phyloP scores from a whole-genome alignment of 345 rosid species.

The Hibiscus syriacus region DNA sequence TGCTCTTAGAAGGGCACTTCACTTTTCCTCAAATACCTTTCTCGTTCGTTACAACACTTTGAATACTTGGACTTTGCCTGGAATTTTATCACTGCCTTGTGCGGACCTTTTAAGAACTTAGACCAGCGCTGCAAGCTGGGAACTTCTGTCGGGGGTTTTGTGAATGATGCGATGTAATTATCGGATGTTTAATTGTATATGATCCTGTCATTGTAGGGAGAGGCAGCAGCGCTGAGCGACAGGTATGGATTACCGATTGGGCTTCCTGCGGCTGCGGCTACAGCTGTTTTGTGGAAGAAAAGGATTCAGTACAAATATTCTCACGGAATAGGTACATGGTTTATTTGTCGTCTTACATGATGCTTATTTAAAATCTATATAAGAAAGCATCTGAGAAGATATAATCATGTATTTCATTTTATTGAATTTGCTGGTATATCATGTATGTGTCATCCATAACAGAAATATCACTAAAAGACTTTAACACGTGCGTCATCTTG shows the following conservation, averaged over 20 bases:
- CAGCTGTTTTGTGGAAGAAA: conserved; percentile 63
- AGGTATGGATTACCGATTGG: conserved; percentile 72
- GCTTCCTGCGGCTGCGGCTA: conserved; percentile 76
- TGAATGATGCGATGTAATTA: neutral
- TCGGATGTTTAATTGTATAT: neutral
- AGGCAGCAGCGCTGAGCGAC: conserved; percentile 81
- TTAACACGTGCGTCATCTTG: neutral
- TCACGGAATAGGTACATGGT: conserved; percentile 71
- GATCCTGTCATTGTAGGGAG: conserved; percentile 47
- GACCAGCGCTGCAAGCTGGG: neutral
- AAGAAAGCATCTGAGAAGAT: neutral
- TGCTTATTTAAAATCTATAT: neutral
- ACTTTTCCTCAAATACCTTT: neutral
- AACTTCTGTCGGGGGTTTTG: neutral
- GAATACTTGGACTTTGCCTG: neutral
- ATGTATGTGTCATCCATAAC: neutral
- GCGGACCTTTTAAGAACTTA: neutral
- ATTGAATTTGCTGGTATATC: neutral
- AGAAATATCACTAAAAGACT: no score
- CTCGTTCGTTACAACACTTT: neutral
- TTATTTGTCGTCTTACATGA: neutral
- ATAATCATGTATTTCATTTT: neutral
- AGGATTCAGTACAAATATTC: conserved; percentile 66
- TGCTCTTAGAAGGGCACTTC: neutral
- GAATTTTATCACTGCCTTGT: neutral